A percentile compares a stretch with the other conserved stretches of the same genome.
These are phyloP conservation scores for Cicer judaicum DNA, from an alignment of 306 rosid genomes.

Conservation along the genomic window DNA sequence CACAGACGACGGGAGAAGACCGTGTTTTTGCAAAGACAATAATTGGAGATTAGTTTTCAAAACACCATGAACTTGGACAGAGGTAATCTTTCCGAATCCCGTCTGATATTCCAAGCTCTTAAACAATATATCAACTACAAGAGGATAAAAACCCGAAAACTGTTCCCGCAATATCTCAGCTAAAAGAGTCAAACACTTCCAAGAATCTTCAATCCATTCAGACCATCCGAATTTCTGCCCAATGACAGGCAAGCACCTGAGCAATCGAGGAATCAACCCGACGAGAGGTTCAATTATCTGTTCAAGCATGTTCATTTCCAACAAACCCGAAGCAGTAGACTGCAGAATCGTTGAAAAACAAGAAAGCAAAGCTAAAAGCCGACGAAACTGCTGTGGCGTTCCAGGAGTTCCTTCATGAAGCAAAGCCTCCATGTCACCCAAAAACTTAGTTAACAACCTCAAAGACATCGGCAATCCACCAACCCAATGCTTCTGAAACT, in stretches of 20 bases:
- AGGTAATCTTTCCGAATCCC: constrained; percentile 62
- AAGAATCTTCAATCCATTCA: constrained; percentile 86
- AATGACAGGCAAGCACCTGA: constrained; percentile 77
- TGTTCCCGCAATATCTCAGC: constrained; percentile 82
- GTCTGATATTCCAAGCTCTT: constrained; percentile 65
- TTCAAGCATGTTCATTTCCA: constrained; percentile 84
- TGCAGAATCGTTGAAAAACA: constrained; percentile 85
- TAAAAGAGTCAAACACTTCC: constrained; percentile 93
- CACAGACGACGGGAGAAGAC: constrained; percentile 74
- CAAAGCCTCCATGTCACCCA: constrained; percentile 95
- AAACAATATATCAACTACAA: constrained; percentile 74
- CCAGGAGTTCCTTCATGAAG: constrained; percentile 90
- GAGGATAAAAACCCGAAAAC: constrained; percentile 74
- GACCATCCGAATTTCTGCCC: constrained; percentile 94
- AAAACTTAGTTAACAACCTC: constrained; percentile 78
- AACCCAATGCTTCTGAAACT: constrained; percentile 97
- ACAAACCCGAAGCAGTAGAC: constrained; percentile 88
- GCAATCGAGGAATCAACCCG: constrained; percentile 73
- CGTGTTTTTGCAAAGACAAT: constrained; percentile 82
- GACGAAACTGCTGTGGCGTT: constrained; percentile 71
- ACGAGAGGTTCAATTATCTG: constrained; percentile 79
- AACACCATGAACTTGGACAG: constrained; percentile 87
- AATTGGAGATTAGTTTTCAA: constrained; percentile 91
- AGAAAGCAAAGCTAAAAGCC: constrained; percentile 80
- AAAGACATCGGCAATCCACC: constrained; percentile 78